Percentiles rank a stretch among this genome's conserved stretches.
Evolutionary conservation across 2,329 filamentous ascomycete species (phyloP).

Genomic region (Thelonectria rubi): DNA sequence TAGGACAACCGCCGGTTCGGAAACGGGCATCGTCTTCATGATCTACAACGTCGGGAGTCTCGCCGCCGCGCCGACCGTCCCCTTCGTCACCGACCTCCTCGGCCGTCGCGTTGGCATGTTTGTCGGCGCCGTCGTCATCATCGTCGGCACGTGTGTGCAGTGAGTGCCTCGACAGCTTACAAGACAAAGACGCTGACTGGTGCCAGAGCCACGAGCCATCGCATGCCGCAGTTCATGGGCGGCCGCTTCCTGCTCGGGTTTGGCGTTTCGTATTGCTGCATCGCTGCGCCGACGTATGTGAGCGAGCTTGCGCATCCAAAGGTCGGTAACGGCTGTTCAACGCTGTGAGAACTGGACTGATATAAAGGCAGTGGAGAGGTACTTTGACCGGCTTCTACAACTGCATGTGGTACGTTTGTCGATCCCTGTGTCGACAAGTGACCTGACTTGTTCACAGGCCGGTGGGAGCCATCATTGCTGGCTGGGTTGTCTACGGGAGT

Average conservation of each 20-base stretch:
- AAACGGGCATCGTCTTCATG: too few species aligned
- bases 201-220: too few species aligned
- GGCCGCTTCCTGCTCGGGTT: conserved; percentile 62
- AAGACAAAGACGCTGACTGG: too few species aligned
- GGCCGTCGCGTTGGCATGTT: conserved; percentile 64
- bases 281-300: conserved; percentile 59
- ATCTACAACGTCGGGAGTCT: conserved; percentile 66
- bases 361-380: conserved; percentile 53
- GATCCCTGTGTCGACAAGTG: too few species aligned
- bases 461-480: conserved; percentile 61
- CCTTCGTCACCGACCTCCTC: conserved; percentile 60
- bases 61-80: conserved; percentile 65
- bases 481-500: conserved; percentile 62
- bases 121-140: conserved; percentile 57
- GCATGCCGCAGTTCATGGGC: conserved; percentile 58
- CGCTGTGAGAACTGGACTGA: too few species aligned
- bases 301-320: conserved; percentile 62
- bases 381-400: conserved; percentile 63
- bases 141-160: conserved; percentile 63
- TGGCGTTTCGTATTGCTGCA: conserved; percentile 59
- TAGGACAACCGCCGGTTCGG: not conserved
- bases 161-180: too few species aligned
- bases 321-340: too few species aligned
- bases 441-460: too few species aligned
- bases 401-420: conserved; percentile 56